Base-by-base conservation (phyloP, 1,284 basidiomycete genomes). In the Ganoderma lucidum region DNA sequence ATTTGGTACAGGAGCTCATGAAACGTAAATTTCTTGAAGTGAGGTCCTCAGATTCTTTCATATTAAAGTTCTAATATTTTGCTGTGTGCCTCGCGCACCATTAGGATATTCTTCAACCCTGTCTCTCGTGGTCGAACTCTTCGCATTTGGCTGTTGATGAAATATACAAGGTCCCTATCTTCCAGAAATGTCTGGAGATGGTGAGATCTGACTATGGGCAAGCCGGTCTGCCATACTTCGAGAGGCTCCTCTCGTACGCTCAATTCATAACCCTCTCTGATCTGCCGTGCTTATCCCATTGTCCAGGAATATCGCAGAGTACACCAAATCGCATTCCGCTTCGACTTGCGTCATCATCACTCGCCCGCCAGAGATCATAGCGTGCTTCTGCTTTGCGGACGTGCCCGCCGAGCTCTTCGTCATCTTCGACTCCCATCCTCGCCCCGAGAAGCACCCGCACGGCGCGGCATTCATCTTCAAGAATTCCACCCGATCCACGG, bases 311-410 rank as follows among this genome's bases (percentile, higher is more conserved):
- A 48, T 70, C 30, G 19, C 56, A 2, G 53, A 66, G 2, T 83
- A 66, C 74, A 78, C 56, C 74, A 84, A 76, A 71, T 75, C 65
- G 75, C 55, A 74, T 68, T 14, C 81, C 80, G n/a, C 78, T 78
- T 9, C 88, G 83, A 32, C 84, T 82, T 74, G 75, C 56, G 68
- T 65, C 35, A 81, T 92, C 66, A 88, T 92, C 68, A 92, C 90
- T 0, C 88, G 90, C 28, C 89, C 91, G 42, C 91, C 91, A 0
- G 91, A 92, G 76, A 90, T 91, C 66, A 78, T 92, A 35, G 82
- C 84, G 28, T 87, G 88, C 74, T 75, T 90, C 71, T 87, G 85
- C 70, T 81, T 90, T 60, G 77, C 80, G 28, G 74, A 79, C 30
- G 55, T 75, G 8, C 68, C 71, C 3, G 71, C 64, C 41, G 75